A percentile compares a stretch with the other conserved stretches of the same genome.
Evolutionary conservation across 352 stramenopile genomes (phyloP).

Genomic region (Blastocystis sp.): DNA sequence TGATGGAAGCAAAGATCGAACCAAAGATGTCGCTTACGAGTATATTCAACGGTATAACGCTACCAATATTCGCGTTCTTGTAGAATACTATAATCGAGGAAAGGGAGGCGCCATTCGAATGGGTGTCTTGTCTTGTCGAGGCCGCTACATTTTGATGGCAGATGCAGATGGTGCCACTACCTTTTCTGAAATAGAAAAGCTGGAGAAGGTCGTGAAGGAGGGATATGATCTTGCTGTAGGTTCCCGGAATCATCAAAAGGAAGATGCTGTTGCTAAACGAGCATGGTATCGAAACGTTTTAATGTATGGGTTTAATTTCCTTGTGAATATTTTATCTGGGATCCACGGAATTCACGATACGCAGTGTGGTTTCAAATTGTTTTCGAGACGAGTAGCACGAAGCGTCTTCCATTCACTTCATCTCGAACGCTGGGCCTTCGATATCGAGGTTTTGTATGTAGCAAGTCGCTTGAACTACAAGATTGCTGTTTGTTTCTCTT

Average conservation of each 20-base stretch:
- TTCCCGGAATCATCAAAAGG: conserved; percentile 79
- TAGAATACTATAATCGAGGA: conserved; percentile 77
- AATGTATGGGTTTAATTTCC: conserved; percentile 83
- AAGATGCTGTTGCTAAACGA: conserved; percentile 74
- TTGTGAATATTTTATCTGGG: conserved; percentile 77
- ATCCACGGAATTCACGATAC: conserved; percentile 80
- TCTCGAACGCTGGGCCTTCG: conserved; percentile 85
- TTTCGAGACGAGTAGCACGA: conserved; percentile 75
- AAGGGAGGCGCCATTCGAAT: conserved; percentile 80
- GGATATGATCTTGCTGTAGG: conserved; percentile 74
- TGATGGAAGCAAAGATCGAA: conserved; percentile 79
- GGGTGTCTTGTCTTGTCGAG: conserved; percentile 75
- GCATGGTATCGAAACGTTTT: conserved; percentile 78
- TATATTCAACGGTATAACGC: conserved; percentile 69
- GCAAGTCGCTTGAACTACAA: conserved; percentile 66
- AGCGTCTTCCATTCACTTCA: conserved; percentile 81
- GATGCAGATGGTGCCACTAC: conserved; percentile 84
- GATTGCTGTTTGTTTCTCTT: neutral
- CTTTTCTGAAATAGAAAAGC: conserved; percentile 74
- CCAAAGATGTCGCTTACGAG: conserved; percentile 69
- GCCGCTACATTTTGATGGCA: conserved; percentile 77
- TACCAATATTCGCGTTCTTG: conserved; percentile 73
- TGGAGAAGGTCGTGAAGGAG: conserved; percentile 69
- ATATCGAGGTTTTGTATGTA: conserved; percentile 84
- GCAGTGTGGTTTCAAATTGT: conserved; percentile 87